phyloP scores from a whole-genome alignment of 2,329 filamentous ascomycete genomes.

The Akanthomyces lecanii region DNA sequence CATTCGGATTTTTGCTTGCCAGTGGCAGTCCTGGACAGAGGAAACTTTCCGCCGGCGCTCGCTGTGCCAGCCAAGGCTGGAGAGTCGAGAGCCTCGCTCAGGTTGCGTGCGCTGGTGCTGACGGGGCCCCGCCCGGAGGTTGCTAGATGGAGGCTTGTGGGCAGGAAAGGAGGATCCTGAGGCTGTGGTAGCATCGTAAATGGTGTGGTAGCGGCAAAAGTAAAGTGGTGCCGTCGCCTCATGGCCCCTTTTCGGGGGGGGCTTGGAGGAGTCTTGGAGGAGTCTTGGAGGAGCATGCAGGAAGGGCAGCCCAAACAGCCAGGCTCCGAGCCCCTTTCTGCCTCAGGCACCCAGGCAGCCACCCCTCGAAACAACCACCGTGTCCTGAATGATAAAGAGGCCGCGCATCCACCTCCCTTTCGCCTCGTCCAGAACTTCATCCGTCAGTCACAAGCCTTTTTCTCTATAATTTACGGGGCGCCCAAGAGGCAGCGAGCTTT shows the following conservation, averaged over 20 bases:
- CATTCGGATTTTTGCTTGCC: neutral
- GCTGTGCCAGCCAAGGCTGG: neutral
- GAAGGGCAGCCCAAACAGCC: neutral
- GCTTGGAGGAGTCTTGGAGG: conserved; percentile 1
- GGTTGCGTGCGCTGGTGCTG: conserved; percentile 2
- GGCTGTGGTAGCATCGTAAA: conserved; percentile 8
- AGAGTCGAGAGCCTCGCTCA: neutral
- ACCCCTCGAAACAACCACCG: conserved; percentile 21
- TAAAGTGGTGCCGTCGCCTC: conserved; percentile 10
- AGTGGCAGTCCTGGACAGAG: too few relatives aligned
- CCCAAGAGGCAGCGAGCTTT: conserved; percentile 19
- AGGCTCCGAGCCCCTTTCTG: conserved; percentile 18
- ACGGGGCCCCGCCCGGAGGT: neutral
- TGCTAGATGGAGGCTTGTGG: conserved; percentile 8
- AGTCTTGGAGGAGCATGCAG: neutral
- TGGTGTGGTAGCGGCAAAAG: conserved; percentile 3
- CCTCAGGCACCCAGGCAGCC: conserved; percentile 27
- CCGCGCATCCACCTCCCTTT: conserved; percentile 24
- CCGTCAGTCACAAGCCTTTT: neutral
- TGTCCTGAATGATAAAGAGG: conserved; percentile 35
- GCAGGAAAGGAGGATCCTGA: neutral
- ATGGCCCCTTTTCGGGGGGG: neutral
- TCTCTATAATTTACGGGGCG: conserved; percentile 1
- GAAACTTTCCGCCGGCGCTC: neutral
- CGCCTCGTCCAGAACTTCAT: neutral